Evolutionary conservation across 768 basidiomycete species (phyloP).

Genomic region (Filobasidium floriforme): DNA sequence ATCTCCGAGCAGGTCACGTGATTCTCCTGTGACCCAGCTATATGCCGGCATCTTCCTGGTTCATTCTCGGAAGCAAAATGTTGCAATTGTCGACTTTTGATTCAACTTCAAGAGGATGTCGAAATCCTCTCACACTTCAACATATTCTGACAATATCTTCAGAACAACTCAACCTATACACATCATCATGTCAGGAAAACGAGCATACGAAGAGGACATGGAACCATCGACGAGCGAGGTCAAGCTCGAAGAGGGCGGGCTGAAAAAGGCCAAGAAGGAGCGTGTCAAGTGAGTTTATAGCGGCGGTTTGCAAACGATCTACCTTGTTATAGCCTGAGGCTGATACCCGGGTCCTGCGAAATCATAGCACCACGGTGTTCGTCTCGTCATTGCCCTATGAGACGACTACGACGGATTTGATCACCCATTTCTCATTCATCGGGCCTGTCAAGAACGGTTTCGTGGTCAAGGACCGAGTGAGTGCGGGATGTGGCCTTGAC

Average conservation of each 20-base stretch:
- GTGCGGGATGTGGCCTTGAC: no score
- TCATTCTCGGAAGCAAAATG: no score
- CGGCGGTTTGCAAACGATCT: no score
- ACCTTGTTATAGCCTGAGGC: not conserved
- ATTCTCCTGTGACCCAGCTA: no score
- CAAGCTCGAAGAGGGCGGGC: slow-evolving; percentile 11
- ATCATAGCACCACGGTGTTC: slow-evolving; percentile 64
- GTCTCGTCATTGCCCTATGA: slow-evolving; percentile 87
- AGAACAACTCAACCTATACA: no score
- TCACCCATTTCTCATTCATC: slow-evolving; percentile 88
- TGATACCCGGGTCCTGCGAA: not conserved
- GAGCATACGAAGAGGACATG: not conserved
- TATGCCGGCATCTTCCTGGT: no score
- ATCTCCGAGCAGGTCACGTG: no score
- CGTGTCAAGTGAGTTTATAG: slow-evolving; percentile 26
- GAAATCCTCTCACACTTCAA: no score
- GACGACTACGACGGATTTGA: slow-evolving; percentile 80
- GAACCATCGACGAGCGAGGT: not conserved
- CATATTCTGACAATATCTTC: no score
- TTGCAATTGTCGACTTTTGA: no score
- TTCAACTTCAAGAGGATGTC: no score
- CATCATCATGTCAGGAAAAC: not conserved
- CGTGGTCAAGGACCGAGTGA: slow-evolving; percentile 70
- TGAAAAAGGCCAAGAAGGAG: slow-evolving; percentile 21
- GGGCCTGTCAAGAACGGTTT: slow-evolving; percentile 92